Evolutionary conservation across 306 rosid species (phyloP).

Genomic region (Begonia fuchsioides): DNA sequence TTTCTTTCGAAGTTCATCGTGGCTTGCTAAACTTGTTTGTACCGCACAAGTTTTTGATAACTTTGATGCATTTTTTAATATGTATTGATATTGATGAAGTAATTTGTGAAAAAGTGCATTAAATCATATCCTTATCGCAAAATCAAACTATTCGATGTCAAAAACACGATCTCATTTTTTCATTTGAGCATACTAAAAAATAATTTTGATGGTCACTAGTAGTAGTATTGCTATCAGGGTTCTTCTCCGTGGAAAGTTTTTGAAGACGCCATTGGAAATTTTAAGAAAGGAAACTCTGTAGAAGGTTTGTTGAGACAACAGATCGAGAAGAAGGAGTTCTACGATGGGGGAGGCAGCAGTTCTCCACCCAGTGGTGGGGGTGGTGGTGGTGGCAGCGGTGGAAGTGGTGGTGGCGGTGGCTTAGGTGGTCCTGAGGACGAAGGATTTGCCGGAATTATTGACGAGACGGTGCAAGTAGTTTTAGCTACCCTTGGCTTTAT

Average conservation of each 20-base stretch:
- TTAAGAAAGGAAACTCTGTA: slow-evolving; percentile 36
- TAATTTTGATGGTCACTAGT: no score
- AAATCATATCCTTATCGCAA: not conserved
- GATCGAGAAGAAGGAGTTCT: slow-evolving; percentile 38
- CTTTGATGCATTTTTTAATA: no score
- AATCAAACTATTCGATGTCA: not conserved
- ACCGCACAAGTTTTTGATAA: no score
- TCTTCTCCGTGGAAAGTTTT: slow-evolving; percentile 27
- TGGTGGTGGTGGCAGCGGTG: no score
- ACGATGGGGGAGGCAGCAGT: slow-evolving; percentile 29
- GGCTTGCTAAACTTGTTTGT: no score
- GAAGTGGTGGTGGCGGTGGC: slow-evolving; percentile 19
- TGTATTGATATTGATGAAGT: no score
- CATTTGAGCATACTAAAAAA: not conserved
- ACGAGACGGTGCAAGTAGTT: slow-evolving; percentile 55
- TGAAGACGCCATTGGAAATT: slow-evolving; percentile 31
- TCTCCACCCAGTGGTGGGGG: slow-evolving; percentile 29
- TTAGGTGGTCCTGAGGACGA: slow-evolving; percentile 48
- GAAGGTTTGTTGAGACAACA: slow-evolving; percentile 48
- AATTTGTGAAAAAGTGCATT: no score
- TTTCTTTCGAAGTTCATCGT: no score
- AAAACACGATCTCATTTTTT: not conserved
- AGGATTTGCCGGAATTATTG: slow-evolving; percentile 29
- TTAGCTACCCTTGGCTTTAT: slow-evolving; percentile 59
- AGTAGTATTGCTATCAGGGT: slow-evolving; percentile 20